phyloP scores from a whole-genome alignment of 2,329 filamentous ascomycete genomes.

The Trichoderma atroviride region DNA sequence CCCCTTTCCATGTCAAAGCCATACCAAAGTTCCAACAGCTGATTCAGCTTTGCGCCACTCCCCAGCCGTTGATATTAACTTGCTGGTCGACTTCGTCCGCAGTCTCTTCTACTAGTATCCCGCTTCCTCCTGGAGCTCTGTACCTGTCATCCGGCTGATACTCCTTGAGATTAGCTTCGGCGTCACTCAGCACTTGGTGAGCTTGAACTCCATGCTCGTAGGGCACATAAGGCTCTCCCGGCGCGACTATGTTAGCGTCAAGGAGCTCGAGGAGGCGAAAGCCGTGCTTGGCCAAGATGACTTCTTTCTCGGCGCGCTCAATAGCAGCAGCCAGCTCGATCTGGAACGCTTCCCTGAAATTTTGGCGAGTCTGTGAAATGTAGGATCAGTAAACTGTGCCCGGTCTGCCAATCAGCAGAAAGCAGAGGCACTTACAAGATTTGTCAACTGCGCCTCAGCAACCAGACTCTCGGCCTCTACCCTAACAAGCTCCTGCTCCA shows the following conservation, averaged over 20 bases:
- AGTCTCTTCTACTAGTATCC: conserved; percentile 30
- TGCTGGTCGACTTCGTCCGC: conserved; percentile 37
- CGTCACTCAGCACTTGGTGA: conserved; percentile 86
- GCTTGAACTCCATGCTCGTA: conserved; percentile 71
- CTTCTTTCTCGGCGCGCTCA: conserved; percentile 95
- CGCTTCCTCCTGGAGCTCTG: conserved; percentile 32
- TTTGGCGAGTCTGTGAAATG: conserved; percentile 75
- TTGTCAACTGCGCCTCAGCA: conserved; percentile 93
- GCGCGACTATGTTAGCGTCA: conserved; percentile 87
- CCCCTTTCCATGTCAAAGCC: neutral
- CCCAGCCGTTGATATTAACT: conserved; percentile 24
- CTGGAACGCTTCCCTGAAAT: conserved; percentile 93
- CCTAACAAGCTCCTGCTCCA: conserved; percentile 95
- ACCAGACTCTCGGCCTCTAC: conserved; percentile 96
- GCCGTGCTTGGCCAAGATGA: conserved; percentile 88
- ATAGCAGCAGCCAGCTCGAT: conserved; percentile 87
- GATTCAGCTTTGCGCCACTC: conserved; percentile 1
- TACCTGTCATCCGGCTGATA: conserved; percentile 61
- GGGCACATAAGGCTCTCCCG: conserved; percentile 72
- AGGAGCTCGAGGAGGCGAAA: conserved; percentile 81
- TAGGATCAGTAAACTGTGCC: neutral
- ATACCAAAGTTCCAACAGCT: neutral
- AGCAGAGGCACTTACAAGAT: conserved; percentile 66
- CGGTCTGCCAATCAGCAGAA: neutral
- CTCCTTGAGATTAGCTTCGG: conserved; percentile 80